A percentile compares a stretch with the other conserved stretches of the same genome.
Evolutionary conservation across 805 yeast genomes (phyloP).

Genomic region (Monosporozyma yasuniensis): DNA sequence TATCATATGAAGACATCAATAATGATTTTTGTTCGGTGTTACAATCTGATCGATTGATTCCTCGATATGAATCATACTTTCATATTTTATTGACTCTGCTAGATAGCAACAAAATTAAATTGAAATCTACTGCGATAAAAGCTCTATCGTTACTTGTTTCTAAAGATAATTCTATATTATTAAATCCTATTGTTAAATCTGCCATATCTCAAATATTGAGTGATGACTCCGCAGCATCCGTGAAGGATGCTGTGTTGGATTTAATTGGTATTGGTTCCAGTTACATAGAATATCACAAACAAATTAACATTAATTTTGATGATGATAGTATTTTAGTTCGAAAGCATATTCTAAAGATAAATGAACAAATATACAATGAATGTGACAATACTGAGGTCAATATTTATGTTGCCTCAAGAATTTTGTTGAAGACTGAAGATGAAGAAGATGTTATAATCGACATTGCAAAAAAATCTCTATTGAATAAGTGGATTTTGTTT

Average conservation of each 20-base stretch:
- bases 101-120: conserved; percentile 41
- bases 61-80: conserved; percentile 46
- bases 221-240: conserved; percentile 64
- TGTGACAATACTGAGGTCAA: conserved; percentile 29
- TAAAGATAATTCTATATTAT: conserved; percentile 43
- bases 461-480: conserved; percentile 32
- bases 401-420: conserved; percentile 39
- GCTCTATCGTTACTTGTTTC: conserved; percentile 48
- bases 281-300: conserved; percentile 36
- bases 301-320: conserved; percentile 36
- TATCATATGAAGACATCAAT: conserved; percentile 2
- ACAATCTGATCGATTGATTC: conserved; percentile 19
- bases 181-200: conserved; percentile 40
- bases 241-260: conserved; percentile 69
- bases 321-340: conserved; percentile 62
- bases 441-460: conserved; percentile 53
- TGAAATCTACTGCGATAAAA: conserved; percentile 58
- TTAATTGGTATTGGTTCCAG: conserved; percentile 38
- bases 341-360: conserved; percentile 48
- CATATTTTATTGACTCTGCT: conserved; percentile 40
- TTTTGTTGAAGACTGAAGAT: conserved; percentile 54
- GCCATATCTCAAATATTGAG: conserved; percentile 43
- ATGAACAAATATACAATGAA: conserved; percentile 38
- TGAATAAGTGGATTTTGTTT: conserved; percentile 32
- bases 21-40: conserved; percentile 16